Percentiles rank a stretch among this genome's conserved stretches.
phyloP scores from a whole-genome alignment of 2,329 filamentous ascomycete species.

The Atkinsonella texensis region DNA sequence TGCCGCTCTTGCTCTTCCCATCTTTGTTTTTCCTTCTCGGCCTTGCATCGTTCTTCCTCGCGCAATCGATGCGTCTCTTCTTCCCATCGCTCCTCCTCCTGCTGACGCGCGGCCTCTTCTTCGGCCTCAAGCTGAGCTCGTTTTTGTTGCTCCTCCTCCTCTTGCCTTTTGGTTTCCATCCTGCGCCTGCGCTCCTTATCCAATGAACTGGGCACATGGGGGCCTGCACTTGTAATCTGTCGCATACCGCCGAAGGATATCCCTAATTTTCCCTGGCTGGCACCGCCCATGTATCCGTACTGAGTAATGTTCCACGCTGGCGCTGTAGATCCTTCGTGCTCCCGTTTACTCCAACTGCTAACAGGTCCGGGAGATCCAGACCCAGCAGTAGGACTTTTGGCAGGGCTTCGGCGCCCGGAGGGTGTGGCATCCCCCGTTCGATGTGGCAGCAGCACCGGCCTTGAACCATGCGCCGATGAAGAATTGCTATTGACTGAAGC shows the following conservation, averaged over 20 bases:
- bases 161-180: constrained; percentile 49
- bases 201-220: constrained; percentile 65
- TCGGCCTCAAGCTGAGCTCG: constrained; percentile 39
- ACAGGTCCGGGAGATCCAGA: constrained; percentile 43
- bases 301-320: constrained; percentile 98
- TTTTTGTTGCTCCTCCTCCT: constrained; percentile 38
- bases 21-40: constrained; percentile 56
- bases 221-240: constrained; percentile 79
- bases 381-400: constrained; percentile 42
- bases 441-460: constrained; percentile 29
- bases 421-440: constrained; percentile 38
- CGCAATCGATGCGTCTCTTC: constrained; percentile 49
- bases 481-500: constrained; percentile 47
- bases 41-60: constrained; percentile 46
- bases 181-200: constrained; percentile 66
- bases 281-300: constrained; percentile 96
- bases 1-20: constrained; percentile 68
- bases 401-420: constrained; percentile 48
- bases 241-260: constrained; percentile 84
- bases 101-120: constrained; percentile 47
- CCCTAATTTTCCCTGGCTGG: constrained; percentile 88
- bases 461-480: constrained; percentile 34
- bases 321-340: constrained; percentile 66
- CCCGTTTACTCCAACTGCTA: constrained; percentile 83
- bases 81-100: constrained; percentile 57